Evolutionary conservation across 1,139 yeast genomes (phyloP).

Genomic region (Zygotorulaspora mrakii): DNA sequence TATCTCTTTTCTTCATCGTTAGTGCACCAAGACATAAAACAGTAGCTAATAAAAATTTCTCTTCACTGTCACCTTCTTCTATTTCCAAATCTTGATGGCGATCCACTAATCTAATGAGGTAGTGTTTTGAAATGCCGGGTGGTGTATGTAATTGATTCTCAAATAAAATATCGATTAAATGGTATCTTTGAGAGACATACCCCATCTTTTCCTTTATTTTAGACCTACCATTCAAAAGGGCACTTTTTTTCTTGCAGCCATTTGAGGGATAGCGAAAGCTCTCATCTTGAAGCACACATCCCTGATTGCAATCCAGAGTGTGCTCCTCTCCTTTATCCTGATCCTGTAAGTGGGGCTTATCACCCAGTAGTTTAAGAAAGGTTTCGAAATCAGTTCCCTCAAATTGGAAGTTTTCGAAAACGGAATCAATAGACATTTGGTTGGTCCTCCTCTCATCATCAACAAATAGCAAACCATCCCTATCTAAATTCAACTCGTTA

Average conservation of each 20-base stretch:
- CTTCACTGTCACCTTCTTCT: slow-evolving; percentile 5
- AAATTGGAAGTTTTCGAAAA: background rate
- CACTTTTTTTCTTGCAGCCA: background rate
- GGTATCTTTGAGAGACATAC: background rate
- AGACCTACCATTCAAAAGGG: background rate
- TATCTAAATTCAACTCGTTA: background rate
- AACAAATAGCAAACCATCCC: background rate
- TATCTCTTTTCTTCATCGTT: slow-evolving; percentile 9
- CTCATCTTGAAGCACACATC: too few relatives aligned
- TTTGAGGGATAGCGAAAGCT: background rate
- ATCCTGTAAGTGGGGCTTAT: too few relatives aligned
- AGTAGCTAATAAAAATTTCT: slow-evolving; percentile 8
- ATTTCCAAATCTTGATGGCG: slow-evolving; percentile 3
- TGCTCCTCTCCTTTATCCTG: too few relatives aligned
- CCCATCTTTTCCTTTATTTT: background rate
- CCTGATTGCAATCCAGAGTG: too few relatives aligned
- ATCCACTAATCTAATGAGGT: background rate
- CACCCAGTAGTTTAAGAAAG: too few relatives aligned
- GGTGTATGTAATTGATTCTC: background rate
- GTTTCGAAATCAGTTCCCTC: background rate
- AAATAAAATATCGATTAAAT: background rate
- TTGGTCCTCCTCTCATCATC: background rate
- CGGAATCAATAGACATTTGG: background rate
- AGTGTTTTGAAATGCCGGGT: background rate
- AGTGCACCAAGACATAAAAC: slow-evolving; percentile 11